Evolutionary conservation across 2,329 filamentous ascomycete genomes (phyloP), one percentile per base, ranked within the genome.

Genomic region (Calonectria ilicicola): DNA sequence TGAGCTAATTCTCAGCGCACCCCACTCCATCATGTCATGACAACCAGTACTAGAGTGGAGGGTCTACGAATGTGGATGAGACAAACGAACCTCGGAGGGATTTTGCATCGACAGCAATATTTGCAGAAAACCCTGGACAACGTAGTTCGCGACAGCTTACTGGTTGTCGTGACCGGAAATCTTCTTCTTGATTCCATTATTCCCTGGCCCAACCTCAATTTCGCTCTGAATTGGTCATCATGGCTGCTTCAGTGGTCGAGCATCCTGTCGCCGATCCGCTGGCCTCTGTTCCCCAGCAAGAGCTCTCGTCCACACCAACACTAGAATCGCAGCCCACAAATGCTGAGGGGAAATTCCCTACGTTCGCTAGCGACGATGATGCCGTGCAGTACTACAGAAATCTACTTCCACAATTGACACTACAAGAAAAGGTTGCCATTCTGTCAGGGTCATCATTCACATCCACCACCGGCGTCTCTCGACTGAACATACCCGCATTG

Each of bases 371-470:
- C 32, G 53, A 58, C 4, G 53, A 40, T 58, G 53, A 58, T 26
- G 29, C n/a, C 40, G 53, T 58, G 4, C 32, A 58, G 5, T 26
- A 58, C 53, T 58, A 58, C 19, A 40, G 35, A 17, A 58, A 17
- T 40, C n/a, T 58, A 3, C 53, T 58, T 40, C 10, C 15, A 12
- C 62, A 49, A n/a, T 14, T 65, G 19, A 47, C 42, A 10, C 44
- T 49, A 1, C 17, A 65, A n/a, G 62, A 65, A n/a, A 65, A 65
- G 44, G 27, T 65, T 47, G 29, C 26, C 10, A 27, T 65, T 2
- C n/a, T 65, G 15, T 65, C 42, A 32, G 62, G 62, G 40, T 65
- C 62, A 15, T 46, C 40, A 23, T 65, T 65, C 44, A 46, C 62
- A 10, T 47, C 62, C 19, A 65, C 62, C 19, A 46, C 42, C 5